A percentile compares a stretch with the other conserved stretches of the same genome.
phyloP scores from a whole-genome alignment of 2,329 filamentous ascomycete genomes.

The Orbilia oligospora region DNA sequence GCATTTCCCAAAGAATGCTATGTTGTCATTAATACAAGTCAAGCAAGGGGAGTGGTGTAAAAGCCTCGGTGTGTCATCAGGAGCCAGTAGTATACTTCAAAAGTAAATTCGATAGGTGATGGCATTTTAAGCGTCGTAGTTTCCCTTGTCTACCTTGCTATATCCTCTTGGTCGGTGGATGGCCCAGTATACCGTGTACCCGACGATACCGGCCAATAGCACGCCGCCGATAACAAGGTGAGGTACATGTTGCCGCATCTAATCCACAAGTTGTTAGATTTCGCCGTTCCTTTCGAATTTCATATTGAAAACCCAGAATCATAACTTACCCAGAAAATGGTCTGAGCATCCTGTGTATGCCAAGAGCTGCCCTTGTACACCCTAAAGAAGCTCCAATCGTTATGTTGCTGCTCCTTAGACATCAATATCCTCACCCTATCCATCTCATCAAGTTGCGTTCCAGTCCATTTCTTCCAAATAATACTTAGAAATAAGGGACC shows the following conservation, averaged over 20 bases:
- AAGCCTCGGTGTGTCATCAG: neutral
- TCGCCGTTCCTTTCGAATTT: neutral
- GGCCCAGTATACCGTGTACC: conserved; percentile 56
- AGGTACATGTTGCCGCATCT: conserved; percentile 58
- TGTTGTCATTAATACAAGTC: conserved; percentile 21
- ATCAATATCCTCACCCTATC: conserved; percentile 78
- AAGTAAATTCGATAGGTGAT: neutral
- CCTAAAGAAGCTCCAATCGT: conserved; percentile 80
- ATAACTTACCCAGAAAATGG: conserved; percentile 70
- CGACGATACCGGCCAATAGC: conserved; percentile 36
- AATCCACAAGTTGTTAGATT: neutral
- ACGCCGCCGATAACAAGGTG: conserved; percentile 47
- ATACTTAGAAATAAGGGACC: conserved; percentile 83
- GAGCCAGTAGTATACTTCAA: neutral
- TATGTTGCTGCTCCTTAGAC: conserved; percentile 75
- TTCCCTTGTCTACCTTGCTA: conserved; percentile 50
- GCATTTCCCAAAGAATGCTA: conserved; percentile 12
- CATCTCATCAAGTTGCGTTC: conserved; percentile 69
- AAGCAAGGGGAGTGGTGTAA: conserved; percentile 1
- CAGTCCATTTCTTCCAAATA: conserved; percentile 81
- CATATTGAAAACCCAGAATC: neutral
- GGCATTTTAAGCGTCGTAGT: conserved; percentile 41
- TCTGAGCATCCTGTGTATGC: conserved; percentile 70
- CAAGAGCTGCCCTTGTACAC: conserved; percentile 70
- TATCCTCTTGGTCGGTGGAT: conserved; percentile 51